A percentile compares a stretch with the other conserved stretches of the same genome.
Evolutionary conservation across 2,329 filamentous ascomycete genomes (phyloP).

Genomic region (Colletotrichum liaoningense): DNA sequence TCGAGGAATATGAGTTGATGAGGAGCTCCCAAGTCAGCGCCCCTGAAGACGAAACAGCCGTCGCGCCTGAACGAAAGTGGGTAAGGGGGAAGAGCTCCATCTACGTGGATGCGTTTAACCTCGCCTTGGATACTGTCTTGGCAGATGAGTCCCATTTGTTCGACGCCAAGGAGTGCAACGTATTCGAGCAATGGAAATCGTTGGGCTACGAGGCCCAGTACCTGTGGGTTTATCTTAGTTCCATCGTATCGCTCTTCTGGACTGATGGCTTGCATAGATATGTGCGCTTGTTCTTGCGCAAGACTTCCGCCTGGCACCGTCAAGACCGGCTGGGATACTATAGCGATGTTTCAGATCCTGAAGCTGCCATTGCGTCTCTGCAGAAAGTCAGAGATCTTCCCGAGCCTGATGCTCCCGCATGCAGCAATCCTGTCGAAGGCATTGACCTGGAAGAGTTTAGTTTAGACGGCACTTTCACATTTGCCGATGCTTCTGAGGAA

Average conservation of each 20-base stretch:
- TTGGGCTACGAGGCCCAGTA: conserved; percentile 90
- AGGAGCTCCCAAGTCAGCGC: conserved; percentile 63
- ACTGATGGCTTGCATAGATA: conserved; percentile 68
- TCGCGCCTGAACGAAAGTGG: conserved; percentile 62
- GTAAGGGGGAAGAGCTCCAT: conserved; percentile 85
- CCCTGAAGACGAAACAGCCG: conserved; percentile 48
- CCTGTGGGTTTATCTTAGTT: conserved; percentile 68
- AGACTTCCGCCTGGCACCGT: conserved; percentile 92
- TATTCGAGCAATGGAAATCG: conserved; percentile 81
- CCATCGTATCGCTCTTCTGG: too few species aligned
- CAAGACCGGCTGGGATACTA: conserved; percentile 82
- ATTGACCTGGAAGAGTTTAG: conserved; percentile 54
- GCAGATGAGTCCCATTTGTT: conserved; percentile 92
- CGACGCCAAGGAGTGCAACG: conserved; percentile 77
- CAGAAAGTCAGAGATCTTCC: conserved; percentile 71
- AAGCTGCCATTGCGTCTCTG: conserved; percentile 72
- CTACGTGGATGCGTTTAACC: conserved; percentile 97
- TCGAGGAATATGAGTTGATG: conserved; percentile 82
- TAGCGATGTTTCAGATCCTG: conserved; percentile 82
- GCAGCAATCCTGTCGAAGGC: conserved; percentile 40
- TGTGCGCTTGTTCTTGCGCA: conserved; percentile 91
- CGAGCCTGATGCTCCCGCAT: conserved; percentile 29
- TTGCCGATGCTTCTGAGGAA: conserved; percentile 82
- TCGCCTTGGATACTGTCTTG: conserved; percentile 89
- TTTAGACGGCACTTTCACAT: conserved; percentile 73